These are phyloP conservation scores for Fusarium tanahbumbuense DNA, from an alignment of 2,329 filamentous ascomycete genomes.

Conservation along the genomic window DNA sequence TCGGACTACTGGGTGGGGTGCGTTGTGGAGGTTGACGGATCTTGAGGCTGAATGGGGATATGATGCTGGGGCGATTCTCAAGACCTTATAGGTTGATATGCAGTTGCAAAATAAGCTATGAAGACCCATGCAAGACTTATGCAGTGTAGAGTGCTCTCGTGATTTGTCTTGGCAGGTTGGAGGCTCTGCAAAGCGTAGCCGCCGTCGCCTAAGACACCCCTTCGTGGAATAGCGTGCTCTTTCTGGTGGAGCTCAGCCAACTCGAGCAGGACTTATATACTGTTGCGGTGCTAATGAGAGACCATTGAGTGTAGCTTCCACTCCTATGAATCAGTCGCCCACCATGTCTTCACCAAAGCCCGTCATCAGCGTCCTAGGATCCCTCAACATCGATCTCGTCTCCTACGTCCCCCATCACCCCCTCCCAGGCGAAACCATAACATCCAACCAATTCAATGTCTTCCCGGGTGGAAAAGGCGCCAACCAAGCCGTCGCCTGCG, in stretches of 20 bases:
- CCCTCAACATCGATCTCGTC: constrained; percentile 93
- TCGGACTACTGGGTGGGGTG: constrained; percentile 61
- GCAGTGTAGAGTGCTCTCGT: too few species aligned
- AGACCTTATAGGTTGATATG: not conserved
- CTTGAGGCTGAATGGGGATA: constrained; percentile 55
- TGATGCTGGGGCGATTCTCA: constrained; percentile 33
- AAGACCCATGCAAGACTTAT: not conserved
- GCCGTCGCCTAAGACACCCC: constrained; percentile 20
- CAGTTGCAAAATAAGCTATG: not conserved
- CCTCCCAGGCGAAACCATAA: constrained; percentile 86
- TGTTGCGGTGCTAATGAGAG: not conserved
- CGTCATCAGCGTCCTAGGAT: constrained; percentile 84
- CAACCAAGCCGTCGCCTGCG: constrained; percentile 92
- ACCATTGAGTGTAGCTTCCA: not conserved
- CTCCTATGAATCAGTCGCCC: rapidly evolving
- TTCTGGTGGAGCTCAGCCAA: not conserved
- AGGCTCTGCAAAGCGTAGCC: not conserved
- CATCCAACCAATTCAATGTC: constrained; percentile 78
- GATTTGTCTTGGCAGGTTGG: not conserved
- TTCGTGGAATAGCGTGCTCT: constrained; percentile 13
- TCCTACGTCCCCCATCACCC: constrained; percentile 90
- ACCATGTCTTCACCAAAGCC: constrained; percentile 5
- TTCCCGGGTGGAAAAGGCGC: constrained; percentile 93
- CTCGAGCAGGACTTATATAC: constrained; percentile 4
- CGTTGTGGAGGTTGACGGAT: constrained; percentile 61